Percentiles rank a stretch among this genome's conserved stretches.
These are phyloP conservation scores for Blastocystis sp. DNA, from an alignment of 352 stramenopile species.

Conservation along the genomic window DNA sequence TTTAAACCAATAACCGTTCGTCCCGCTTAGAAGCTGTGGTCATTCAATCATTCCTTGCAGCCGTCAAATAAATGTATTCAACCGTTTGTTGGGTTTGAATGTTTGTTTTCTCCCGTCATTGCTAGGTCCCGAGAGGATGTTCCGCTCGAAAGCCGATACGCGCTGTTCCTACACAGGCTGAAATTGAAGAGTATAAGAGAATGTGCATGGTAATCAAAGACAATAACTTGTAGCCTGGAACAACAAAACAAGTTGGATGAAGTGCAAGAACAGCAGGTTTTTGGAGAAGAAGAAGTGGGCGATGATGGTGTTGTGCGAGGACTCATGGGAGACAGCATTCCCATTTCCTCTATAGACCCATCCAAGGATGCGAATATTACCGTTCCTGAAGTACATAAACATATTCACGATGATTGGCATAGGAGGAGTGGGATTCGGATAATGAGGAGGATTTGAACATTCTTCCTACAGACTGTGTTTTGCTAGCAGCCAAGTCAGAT, in stretches of 20 bases:
- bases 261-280: background rate
- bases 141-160: slow-evolving; percentile 44
- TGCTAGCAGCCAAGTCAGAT: slow-evolving; percentile 78
- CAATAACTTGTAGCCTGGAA: background rate
- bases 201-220: background rate
- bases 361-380: slow-evolving; percentile 46
- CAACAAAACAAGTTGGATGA: slow-evolving; percentile 12
- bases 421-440: slow-evolving; percentile 51
- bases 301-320: background rate
- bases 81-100: slow-evolving; percentile 52
- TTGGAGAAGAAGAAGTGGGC: background rate
- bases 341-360: slow-evolving; percentile 5
- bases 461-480: slow-evolving; percentile 74
- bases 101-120: background rate
- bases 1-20: background rate
- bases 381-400: background rate
- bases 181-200: slow-evolving; percentile 60
- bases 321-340: slow-evolving; percentile 37
- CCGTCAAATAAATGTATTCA: slow-evolving; percentile 56
- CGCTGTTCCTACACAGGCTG: slow-evolving; percentile 33
- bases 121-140: slow-evolving; percentile 52
- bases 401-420: background rate
- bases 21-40: background rate
- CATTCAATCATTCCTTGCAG: background rate
- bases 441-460: slow-evolving; percentile 76